phyloP scores from a whole-genome alignment of 768 basidiomycete genomes.

The Thelephora aurantiotincta region DNA sequence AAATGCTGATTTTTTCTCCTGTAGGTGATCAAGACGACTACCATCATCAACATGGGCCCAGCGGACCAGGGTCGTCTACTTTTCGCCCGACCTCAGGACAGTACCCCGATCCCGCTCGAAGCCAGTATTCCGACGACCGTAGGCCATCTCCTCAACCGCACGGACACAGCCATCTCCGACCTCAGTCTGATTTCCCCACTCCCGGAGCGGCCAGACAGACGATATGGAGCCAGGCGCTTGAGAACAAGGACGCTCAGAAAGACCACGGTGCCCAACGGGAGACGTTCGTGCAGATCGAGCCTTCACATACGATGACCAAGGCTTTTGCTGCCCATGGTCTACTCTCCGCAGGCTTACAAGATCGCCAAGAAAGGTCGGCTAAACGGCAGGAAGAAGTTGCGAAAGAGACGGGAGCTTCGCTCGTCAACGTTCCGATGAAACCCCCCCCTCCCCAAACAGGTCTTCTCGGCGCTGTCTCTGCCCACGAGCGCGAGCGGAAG shows the following conservation, averaged over 20 bases:
- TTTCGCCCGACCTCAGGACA: not conserved
- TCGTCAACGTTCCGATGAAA: slow-evolving; percentile 93
- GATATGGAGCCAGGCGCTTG: slow-evolving; percentile 85
- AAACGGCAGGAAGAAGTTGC: slow-evolving; percentile 92
- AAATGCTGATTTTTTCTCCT: not conserved
- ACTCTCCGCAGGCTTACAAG: slow-evolving; percentile 88
- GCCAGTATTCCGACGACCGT: slow-evolving; percentile 35
- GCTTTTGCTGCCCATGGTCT: slow-evolving; percentile 92
- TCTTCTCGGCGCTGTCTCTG: slow-evolving; percentile 89
- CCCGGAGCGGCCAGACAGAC: slow-evolving; percentile 46
- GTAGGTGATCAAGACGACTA: not conserved
- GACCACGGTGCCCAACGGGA: slow-evolving; percentile 30
- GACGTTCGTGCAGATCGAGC: slow-evolving; percentile 66
- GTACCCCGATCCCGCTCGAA: slow-evolving; percentile 19
- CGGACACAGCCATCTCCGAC: slow-evolving; percentile 27
- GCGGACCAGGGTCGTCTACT: too few relatives aligned
- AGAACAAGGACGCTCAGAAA: slow-evolving; percentile 26
- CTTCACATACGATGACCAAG: slow-evolving; percentile 70
- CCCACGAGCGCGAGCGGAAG: slow-evolving; percentile 87
- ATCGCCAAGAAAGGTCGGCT: slow-evolving; percentile 91
- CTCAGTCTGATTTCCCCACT: slow-evolving; percentile 38
- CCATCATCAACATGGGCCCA: not conserved
- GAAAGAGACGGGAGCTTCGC: slow-evolving; percentile 77
- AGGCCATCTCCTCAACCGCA: slow-evolving; percentile 13
- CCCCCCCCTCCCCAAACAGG: slow-evolving; percentile 93